Base-by-base conservation (phyloP, 2,329 filamentous ascomycete genomes). In the Pyrenophora teres region DNA sequence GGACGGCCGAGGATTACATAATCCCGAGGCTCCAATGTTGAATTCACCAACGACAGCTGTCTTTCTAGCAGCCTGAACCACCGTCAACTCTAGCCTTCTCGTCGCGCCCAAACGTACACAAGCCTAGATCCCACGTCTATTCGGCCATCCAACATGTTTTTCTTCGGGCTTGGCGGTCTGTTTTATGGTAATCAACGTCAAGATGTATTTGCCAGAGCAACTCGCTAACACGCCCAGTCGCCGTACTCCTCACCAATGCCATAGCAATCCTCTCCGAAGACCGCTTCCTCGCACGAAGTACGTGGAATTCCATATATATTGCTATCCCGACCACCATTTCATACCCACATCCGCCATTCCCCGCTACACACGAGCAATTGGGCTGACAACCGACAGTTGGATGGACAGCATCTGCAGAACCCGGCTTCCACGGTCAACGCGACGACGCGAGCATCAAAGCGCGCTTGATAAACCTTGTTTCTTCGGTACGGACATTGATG, bases 251-350 rank as follows among this genome's bases (percentile, higher is more conserved):
- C 72, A 87, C 94, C 77, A 99, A 99, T 77, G 90, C 91, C 62
- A 88, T 97, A 71, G 91, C 92, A 59, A 86, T 97, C 70, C 88
- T 97, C 60, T 96, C 91, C 65, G 92, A 96, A 84, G 92, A 96
- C 77, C 88, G 92, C 57, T 96, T 96, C 76, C 89, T 96, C 62
- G 89, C 87, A 50, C 86, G 90, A 76, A 92, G 77, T 87, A 86
- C 62, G 81, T 75, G 55, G 25, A 15, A 10, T 38, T 27, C 12
- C 23, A 32, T 9, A 7, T 27, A 9, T 8, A 6, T 9, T 13
- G 1, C 8, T 15, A 21, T 16, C 19, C 30, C 25, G n/a, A 32
- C 8, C 37, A 7, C 36, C 15, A 18, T 36, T 30, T n/a, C n/a
- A 32, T 15, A 16, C 40, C 13, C 43, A 36, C 40, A 43, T 35